These are phyloP conservation scores for Suillus americanus DNA, from an alignment of 768 basidiomycete genomes.

Conservation along the genomic window DNA sequence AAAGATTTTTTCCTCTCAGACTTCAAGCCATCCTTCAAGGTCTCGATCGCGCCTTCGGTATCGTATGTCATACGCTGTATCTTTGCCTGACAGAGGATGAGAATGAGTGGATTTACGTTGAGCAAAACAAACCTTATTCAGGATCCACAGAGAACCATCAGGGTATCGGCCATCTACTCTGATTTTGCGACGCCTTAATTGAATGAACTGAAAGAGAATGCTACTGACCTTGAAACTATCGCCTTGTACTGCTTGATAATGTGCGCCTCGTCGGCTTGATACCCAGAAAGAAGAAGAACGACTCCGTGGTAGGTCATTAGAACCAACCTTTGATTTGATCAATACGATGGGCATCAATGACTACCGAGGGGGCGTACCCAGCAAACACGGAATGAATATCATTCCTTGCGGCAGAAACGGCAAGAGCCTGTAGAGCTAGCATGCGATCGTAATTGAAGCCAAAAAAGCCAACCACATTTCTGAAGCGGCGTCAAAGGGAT, in stretches of 20 bases:
- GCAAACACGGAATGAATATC: constrained; percentile 80
- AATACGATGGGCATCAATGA: background rate
- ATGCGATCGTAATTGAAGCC: constrained; percentile 74
- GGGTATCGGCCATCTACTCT: constrained; percentile 63
- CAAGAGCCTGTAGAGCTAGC: constrained; percentile 65
- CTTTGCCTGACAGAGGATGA: constrained; percentile 52
- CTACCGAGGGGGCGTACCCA: constrained; percentile 45
- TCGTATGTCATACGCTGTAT: constrained; percentile 71
- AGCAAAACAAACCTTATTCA: constrained; percentile 52
- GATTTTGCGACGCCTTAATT: background rate
- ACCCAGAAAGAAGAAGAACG: constrained; percentile 69
- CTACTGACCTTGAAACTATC: constrained; percentile 62
- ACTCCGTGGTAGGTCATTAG: constrained; percentile 81
- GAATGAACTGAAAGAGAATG: background rate
- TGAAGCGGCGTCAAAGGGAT: constrained; percentile 24
- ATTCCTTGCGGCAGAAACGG: constrained; percentile 60
- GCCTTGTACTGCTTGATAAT: constrained; percentile 61
- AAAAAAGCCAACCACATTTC: constrained; percentile 71
- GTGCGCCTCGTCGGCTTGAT: constrained; percentile 69
- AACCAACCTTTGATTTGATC: constrained; percentile 48
- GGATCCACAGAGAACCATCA: constrained; percentile 67
- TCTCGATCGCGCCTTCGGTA: constrained; percentile 61
- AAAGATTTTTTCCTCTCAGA: constrained; percentile 55
- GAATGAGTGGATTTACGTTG: background rate
- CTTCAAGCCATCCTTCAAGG: constrained; percentile 57